Percentiles rank a stretch among this genome's conserved stretches.
Evolutionary conservation across 164 flowering plant species (phyloP).

Genomic region (Umbellularia californica): DNA sequence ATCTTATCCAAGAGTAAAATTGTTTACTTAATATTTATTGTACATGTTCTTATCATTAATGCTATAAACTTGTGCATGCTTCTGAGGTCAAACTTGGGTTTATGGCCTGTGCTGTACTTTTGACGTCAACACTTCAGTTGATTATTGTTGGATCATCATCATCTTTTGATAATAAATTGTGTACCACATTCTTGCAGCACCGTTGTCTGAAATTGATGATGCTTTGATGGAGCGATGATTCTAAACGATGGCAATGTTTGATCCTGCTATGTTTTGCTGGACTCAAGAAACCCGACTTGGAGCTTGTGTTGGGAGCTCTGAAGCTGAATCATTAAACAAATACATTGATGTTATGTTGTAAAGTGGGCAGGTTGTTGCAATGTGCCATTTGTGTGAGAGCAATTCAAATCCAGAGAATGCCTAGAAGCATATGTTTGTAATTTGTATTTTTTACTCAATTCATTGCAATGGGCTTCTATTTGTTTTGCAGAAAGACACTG

Average conservation of each 20-base stretch:
- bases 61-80: neutral
- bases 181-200: slow-evolving; percentile 46
- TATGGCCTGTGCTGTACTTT: neutral
- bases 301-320: neutral
- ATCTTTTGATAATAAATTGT: neutral
- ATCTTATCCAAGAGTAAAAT: no score
- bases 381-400: neutral
- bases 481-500: neutral
- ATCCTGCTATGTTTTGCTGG: neutral
- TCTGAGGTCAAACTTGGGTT: neutral
- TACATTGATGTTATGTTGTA: slow-evolving; percentile 1
- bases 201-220: slow-evolving; percentile 72
- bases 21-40: neutral
- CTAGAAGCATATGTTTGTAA: neutral
- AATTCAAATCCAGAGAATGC: slow-evolving; percentile 2
- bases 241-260: neutral
- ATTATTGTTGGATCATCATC: neutral
- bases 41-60: neutral
- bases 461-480: slow-evolving; percentile 6
- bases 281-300: neutral
- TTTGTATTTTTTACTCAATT: neutral
- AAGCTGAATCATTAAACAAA: neutral
- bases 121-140: neutral
- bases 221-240: slow-evolving; percentile 73
- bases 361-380: slow-evolving; percentile 2